Evolutionary conservation across 139 green algal genomes (phyloP), one percentile per base, ranked within the genome.

Genomic region (Chlorella sp.): DNA sequence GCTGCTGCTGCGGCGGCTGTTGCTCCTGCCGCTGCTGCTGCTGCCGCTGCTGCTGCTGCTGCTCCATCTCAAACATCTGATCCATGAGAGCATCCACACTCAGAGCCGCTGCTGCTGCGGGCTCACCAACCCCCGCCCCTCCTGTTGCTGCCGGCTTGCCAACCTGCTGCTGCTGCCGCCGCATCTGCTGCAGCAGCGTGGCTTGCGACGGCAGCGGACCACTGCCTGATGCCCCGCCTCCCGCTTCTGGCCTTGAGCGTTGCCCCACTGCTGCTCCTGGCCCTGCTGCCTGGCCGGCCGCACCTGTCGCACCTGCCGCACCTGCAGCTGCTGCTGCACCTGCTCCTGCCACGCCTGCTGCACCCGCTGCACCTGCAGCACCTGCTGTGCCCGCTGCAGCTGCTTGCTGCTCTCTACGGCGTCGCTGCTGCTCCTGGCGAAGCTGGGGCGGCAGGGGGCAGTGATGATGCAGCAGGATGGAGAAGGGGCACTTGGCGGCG

Each of bases 391-490:
- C 16, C 32, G 76, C 53, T 19, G 85, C 18, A 32, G 53, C 37
- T 57, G 22, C 81, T 57, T 42, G 48, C 60, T 81, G 39, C 60
- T 75, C 26, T 2, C 30, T 57, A 9, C 28, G 77, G 9, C 19
- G 66, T 69, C 0, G 80, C 68, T 83, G 64, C 83, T 89, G 79
- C 64, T 68, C 26, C 75, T 36, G 36, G 30, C 34, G 82, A 83
- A 95, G 60, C 48, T 73, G 84, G 0, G 78, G 68, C 79, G 95
- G 96, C 85, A 98, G 90, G 3, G 96, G 96, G 92, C 96, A 98
- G 89, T 98, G 95, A 32, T 92, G 77, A 30, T 95, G 83, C 0
- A 98, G 93, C 71, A 98, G 90, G 12, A 93, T 32, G 0, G 53
- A 89, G 86, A 93, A 97, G 0, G 93, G 94, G 76, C 95, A 97